Base-by-base conservation (phyloP, 2,329 filamentous ascomycete genomes). In the Penicillium corylophilum region DNA sequence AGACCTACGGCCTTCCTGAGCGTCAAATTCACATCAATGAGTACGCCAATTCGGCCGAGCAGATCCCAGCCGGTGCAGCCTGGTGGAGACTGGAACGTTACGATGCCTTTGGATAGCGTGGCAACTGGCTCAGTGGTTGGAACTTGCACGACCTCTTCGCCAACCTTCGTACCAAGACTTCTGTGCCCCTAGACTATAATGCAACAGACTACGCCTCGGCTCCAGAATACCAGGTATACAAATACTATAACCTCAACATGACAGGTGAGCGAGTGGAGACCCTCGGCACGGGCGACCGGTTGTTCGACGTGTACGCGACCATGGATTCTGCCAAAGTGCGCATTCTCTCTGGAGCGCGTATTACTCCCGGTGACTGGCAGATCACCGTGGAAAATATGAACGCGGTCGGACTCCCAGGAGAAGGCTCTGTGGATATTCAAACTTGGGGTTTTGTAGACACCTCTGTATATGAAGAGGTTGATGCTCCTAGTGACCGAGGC, bases 11-110 rank as follows among this genome's bases (percentile, higher is more conserved):
- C 10, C 63, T 75, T 0, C 69, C 72, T 8, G 54, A 64, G 0
- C 62, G 64, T 3, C 64, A 66, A 0, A 66, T 79, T 31, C 77
- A 79, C 52, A 71, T 80, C 59, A 79, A 81, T 54, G 78, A 81
- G 54, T 81, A 81, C 54, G 77, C 66, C 3, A 61, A 59, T 1
- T 66, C 60, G 18, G 55, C 54, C 6, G 73, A 80, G 54, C 74
- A 80, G 48, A 65, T 72, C 8, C 73, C 77, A 0, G 62, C 71
- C 0, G 69, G 65, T 4, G 64, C 71, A 1, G 77, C 71, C 0
- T 80, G 71, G 67, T 80, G 73, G 66, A 76, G 74, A 22, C 70
- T 80, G 1, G 78, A 80, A 52, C 70, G 78, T 6, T 51, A 48
- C 26, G 20, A 56, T 24, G 41, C 51, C 5, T 44, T 23, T 8